Conservation (phyloP, 768 basidiomycete species). For the Psilocybe cyanescens region DNA sequence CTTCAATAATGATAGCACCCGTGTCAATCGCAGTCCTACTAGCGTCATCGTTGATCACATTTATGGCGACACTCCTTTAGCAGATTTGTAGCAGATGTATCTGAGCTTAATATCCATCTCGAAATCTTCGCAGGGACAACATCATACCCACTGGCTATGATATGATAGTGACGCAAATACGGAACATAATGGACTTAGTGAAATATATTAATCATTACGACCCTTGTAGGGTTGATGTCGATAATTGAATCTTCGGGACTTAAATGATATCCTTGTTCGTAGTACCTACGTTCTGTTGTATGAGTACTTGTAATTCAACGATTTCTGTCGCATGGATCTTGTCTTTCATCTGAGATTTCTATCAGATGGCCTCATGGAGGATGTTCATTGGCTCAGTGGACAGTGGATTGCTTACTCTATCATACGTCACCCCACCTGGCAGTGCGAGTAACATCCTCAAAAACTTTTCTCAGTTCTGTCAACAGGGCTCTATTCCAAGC, state of each 20-base stretch:
- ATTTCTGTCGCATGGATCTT: background rate
- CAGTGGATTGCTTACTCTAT: too few relatives aligned
- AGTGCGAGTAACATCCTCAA: too few relatives aligned
- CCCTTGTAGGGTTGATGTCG: background rate
- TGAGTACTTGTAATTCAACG: background rate
- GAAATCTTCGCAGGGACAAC: background rate
- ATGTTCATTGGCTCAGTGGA: too few relatives aligned
- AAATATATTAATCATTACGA: background rate
- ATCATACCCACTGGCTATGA: background rate
- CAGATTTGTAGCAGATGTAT: background rate
- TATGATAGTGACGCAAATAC: background rate
- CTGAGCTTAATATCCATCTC: background rate
- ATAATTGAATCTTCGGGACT: background rate
- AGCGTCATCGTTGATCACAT: background rate
- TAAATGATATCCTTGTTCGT: background rate
- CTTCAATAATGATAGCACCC: background rate
- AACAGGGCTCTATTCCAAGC: too few relatives aligned
- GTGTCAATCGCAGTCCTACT: background rate
- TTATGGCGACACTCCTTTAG: background rate
- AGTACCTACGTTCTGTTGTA: background rate
- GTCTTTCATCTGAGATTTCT: too few relatives aligned
- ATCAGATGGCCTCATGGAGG: too few relatives aligned
- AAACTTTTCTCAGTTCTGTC: too few relatives aligned
- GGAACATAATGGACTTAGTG: background rate
- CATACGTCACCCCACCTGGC: too few relatives aligned